Base-by-base conservation (phyloP, 441 rosid genomes). In the California macrophylla region DNA sequence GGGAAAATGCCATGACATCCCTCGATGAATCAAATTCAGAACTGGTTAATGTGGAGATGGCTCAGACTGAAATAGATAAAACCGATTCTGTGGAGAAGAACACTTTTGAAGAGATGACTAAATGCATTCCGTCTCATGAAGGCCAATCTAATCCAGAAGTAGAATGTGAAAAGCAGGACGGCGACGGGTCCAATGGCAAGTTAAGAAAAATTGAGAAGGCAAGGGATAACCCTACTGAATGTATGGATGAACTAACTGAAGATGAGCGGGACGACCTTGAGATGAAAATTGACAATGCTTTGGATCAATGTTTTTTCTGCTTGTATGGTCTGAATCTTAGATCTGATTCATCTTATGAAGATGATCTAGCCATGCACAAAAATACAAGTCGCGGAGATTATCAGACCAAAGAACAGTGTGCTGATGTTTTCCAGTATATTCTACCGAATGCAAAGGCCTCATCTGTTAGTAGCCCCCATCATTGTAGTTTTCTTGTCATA, bases 271-370 rank as follows among this genome's bases (percentile, higher is more conserved):
- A 95, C 82, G 96, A 95, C 73, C 91, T 89, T 80, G 99, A 95
- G 84, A 77, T 76, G 76, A 84, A 85, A 73, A 86, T 88, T 76
- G 96, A 92, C 75, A 89, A 85, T 76, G 91, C 97, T 72, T 81
- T 95, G 80, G 99, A 91, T 82, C 99, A 91, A 78, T 92, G 99
- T 74, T 89, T 95, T 79, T 95, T 89, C 85, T 95, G 99, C 82
- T 81, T 95, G 71, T 92, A 95, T 76, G 98, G 99, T 81, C 89
- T 95, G 75, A 95, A 91, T 82, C 91, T 95, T 77, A 88, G 96
- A 85, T 87, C 86, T 58, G 97, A 95, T 79, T 83, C 96, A 64
- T 87, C 95, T 42, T 85, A 85, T 74, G 97, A 95, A 68, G 99
- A 87, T 82, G 96, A 95, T 78, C 86, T 95, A 78, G 96, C 87